phyloP scores from a whole-genome alignment of 2,329 filamentous ascomycete species.

The Xylogone sp. region DNA sequence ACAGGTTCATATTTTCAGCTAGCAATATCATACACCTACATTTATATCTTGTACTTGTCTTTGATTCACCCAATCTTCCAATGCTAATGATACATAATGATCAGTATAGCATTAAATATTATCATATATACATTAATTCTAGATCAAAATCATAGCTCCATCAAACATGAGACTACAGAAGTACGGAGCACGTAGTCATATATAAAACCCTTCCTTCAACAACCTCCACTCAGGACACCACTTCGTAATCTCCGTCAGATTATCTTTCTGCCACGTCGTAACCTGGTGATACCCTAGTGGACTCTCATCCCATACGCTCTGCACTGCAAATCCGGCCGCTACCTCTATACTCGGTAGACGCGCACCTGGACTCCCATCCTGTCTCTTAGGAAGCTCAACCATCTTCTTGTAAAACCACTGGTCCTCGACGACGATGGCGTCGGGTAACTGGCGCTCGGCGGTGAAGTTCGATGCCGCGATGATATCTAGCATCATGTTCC shows the following conservation, averaged over 20 bases:
- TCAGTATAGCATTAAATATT: too few species aligned
- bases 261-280: constrained; percentile 16
- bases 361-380: constrained; percentile 1
- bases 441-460: constrained; percentile 2
- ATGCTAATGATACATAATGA: too few species aligned
- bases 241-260: constrained; percentile 3
- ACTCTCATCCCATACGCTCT: constrained; percentile 26
- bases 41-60: too few species aligned
- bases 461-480: constrained; percentile 23
- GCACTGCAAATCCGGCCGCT: constrained; percentile 25
- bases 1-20: too few species aligned
- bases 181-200: too few species aligned
- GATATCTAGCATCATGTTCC: constrained; percentile 27
- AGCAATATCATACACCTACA: too few species aligned
- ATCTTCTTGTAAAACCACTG: constrained; percentile 24
- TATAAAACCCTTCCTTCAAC: background rate
- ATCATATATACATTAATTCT: too few species aligned
- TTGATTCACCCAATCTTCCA: too few species aligned
- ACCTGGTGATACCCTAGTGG: constrained; percentile 28
- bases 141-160: too few species aligned
- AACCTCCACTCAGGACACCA: constrained; percentile 8
- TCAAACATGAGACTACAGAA: too few species aligned
- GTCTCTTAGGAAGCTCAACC: constrained; percentile 1
- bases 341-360: constrained; percentile 24
- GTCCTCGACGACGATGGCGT: constrained; percentile 18